These are phyloP conservation scores for Dactylonectria macrodidyma DNA, from an alignment of 2,329 filamentous ascomycete species.

Conservation along the genomic window DNA sequence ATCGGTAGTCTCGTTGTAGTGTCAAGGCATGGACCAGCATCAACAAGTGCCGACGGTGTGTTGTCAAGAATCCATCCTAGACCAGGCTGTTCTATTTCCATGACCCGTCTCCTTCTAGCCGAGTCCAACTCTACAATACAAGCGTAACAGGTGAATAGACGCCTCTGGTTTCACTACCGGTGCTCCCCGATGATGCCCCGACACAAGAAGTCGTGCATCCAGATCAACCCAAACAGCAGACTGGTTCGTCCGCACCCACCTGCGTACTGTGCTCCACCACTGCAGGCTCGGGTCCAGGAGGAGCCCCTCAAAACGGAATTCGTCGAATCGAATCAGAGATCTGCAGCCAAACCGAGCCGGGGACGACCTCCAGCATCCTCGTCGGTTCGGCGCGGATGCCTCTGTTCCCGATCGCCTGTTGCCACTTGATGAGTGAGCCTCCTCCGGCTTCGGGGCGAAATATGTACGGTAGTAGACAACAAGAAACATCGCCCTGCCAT, in stretches of 20 bases:
- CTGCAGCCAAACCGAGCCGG: conserved; percentile 24
- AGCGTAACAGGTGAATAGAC: too few relatives aligned
- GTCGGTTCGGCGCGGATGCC: conserved; percentile 34
- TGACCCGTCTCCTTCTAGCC: background rate
- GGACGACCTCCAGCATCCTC: conserved; percentile 25
- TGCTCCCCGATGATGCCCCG: background rate
- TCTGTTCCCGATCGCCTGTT: conserved; percentile 34
- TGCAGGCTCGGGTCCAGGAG: conserved; percentile 19
- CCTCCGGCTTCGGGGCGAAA: conserved; percentile 35
- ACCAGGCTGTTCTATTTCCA: background rate
- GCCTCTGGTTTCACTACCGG: background rate
- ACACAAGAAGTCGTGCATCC: background rate
- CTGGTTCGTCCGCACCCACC: conserved; percentile 1
- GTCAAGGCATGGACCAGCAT: background rate
- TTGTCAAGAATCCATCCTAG: background rate
- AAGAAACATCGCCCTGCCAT: background rate
- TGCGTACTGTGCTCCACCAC: background rate
- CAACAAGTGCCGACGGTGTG: background rate
- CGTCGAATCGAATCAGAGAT: conserved; percentile 10
- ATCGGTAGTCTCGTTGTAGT: background rate
- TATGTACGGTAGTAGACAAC: conserved; percentile 1
- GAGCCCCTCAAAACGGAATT: conserved; percentile 12
- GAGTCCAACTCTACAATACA: too few relatives aligned
- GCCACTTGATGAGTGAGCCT: conserved; percentile 17
- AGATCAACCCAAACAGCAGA: background rate